Evolutionary conservation across 2,329 filamentous ascomycete genomes (phyloP).

Genomic region (Talaromyces sp.): DNA sequence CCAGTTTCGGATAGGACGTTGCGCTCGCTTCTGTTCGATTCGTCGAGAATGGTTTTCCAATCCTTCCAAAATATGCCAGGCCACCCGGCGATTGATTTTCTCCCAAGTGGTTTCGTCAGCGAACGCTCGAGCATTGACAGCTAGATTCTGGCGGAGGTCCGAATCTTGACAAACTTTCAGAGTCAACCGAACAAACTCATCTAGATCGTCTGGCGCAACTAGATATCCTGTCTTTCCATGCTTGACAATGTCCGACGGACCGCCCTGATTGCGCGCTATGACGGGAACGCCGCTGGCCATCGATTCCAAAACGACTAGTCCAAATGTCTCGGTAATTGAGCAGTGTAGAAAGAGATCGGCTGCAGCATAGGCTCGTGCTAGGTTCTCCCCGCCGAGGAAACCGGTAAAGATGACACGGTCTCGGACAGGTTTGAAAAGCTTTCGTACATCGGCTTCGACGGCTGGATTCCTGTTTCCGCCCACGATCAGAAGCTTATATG

Average conservation of each 20-base stretch:
- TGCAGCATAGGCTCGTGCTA: constrained; percentile 65
- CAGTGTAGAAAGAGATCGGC: constrained; percentile 70
- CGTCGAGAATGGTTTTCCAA: constrained; percentile 32
- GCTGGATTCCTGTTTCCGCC: constrained; percentile 64
- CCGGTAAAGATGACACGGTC: constrained; percentile 65
- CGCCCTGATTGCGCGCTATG: constrained; percentile 65
- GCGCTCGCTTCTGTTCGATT: constrained; percentile 9
- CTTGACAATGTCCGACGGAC: constrained; percentile 64
- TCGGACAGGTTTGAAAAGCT: constrained; percentile 55
- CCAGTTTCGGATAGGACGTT: constrained; percentile 24
- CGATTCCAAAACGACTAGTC: constrained; percentile 66
- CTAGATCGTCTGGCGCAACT: constrained; percentile 57
- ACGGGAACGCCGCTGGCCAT: constrained; percentile 70
- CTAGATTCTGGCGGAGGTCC: constrained; percentile 47
- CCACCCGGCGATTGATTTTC: constrained; percentile 67
- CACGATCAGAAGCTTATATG: constrained; percentile 64
- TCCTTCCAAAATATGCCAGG: constrained; percentile 58
- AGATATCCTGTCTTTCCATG: constrained; percentile 61
- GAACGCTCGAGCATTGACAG: constrained; percentile 49
- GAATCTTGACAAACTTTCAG: constrained; percentile 49
- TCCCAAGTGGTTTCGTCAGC: constrained; percentile 67
- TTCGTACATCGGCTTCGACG: constrained; percentile 60
- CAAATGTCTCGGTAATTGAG: constrained; percentile 69
- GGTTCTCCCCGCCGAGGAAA: constrained; percentile 58
- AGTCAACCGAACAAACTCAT: constrained; percentile 56